Conservation (phyloP, 257 asterid genomes). For the Oldenlandia corymbosa region DNA sequence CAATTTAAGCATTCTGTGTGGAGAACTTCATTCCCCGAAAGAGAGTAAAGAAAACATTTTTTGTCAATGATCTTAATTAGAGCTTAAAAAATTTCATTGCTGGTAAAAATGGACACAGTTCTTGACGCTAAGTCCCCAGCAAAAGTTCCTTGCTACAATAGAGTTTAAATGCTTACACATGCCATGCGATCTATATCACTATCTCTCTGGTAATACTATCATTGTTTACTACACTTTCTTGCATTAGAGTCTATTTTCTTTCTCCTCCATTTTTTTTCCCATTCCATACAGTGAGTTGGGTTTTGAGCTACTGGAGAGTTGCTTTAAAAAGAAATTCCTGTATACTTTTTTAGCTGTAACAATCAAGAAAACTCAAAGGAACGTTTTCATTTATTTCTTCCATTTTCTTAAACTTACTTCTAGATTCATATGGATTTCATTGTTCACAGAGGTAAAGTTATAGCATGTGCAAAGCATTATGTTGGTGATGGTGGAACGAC, state of each 20-base stretch:
- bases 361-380: background rate
- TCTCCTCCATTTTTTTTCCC: background rate
- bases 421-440: background rate
- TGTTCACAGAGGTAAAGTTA: constrained; percentile 28
- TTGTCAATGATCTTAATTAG: too few species aligned
- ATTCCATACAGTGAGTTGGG: background rate
- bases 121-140: background rate
- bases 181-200: background rate
- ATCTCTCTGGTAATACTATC: background rate
- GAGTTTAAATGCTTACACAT: background rate
- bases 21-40: background rate
- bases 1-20: background rate
- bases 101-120: background rate
- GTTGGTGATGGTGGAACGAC: constrained; percentile 80
- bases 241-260: background rate
- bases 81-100: too few species aligned
- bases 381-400: background rate
- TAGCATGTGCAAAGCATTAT: constrained; percentile 66
- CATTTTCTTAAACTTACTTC: background rate
- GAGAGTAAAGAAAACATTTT: background rate
- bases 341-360: background rate
- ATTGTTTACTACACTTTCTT: background rate
- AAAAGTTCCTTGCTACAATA: background rate
- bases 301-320: background rate
- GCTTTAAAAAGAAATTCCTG: background rate